These are phyloP conservation scores for Acidiella bohemica DNA, from an alignment of 495 filamentous ascomycete genomes.

Conservation along the genomic window DNA sequence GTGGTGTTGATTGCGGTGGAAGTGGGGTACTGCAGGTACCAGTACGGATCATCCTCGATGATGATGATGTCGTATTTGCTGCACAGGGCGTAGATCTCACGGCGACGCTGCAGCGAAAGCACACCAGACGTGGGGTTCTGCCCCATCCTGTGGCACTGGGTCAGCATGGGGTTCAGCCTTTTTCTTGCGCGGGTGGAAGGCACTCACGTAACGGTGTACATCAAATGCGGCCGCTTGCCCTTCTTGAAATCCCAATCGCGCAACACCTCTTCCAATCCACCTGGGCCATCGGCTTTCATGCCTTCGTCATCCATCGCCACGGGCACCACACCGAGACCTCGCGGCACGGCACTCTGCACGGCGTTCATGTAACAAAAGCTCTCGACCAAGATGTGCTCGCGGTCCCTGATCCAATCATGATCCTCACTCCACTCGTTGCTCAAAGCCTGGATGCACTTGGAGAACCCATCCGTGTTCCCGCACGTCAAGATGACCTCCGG, in stretches of 20 bases:
- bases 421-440: constrained; percentile 58
- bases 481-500: constrained; percentile 65
- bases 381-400: constrained; percentile 62
- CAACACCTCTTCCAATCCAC: constrained; percentile 64
- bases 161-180: background rate
- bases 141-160: constrained; percentile 49
- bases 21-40: constrained; percentile 81
- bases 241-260: constrained; percentile 63
- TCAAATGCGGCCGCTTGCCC: constrained; percentile 63
- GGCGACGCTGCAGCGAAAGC: constrained; percentile 53
- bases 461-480: constrained; percentile 73
- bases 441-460: constrained; percentile 60
- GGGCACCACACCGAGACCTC: constrained; percentile 56
- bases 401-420: constrained; percentile 48
- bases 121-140: constrained; percentile 81
- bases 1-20: constrained; percentile 32
- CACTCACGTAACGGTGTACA: constrained; percentile 83
- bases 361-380: constrained; percentile 67
- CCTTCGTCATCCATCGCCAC: constrained; percentile 67
- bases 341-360: constrained; percentile 48
- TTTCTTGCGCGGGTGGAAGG: background rate
- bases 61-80: constrained; percentile 80
- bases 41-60: constrained; percentile 91
- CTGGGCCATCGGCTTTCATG: constrained; percentile 51
- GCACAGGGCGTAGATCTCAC: constrained; percentile 68